Base-by-base conservation (phyloP, 352 stramenopile genomes). In the Phytophthora palmivora region DNA sequence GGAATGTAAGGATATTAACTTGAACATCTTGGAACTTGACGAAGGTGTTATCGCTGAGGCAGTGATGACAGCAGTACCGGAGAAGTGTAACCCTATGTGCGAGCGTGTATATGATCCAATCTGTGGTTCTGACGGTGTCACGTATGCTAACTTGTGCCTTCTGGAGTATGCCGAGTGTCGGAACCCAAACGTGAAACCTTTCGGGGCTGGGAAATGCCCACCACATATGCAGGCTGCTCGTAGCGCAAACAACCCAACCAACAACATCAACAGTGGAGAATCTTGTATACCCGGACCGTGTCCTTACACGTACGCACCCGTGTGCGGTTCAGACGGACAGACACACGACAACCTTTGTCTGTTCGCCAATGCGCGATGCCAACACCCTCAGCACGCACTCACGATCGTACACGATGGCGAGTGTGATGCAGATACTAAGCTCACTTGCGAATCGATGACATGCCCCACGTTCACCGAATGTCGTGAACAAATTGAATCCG, bases 81-180 rank as follows among this genome's bases (percentile, higher is more conserved):
- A 72, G 43, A 81, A 83, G 32, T 88, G 76, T 33, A 87, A 84
- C 28, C 51, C 64, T 7, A 76, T 80, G 58, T 90, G 81, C 15
- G 62, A 72, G 0, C 70, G 64, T 2, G 22, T 72, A 4, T 90
- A 82, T 57, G 59, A 74, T 7, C 74, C 78, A 1, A 60, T 92
- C 16, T 92, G 84, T 26, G 81, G 84, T 16, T 89, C 81, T 0
- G 76, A 92, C 53, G 67, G 67, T 6, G 44, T 83, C 19, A 92
- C 84, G 7, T 92, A 90, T 72, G 68, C 70, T 2, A 92, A 87
- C 41, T 19, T 61, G 41, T 92, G 84, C 44, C 58, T 89, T 10
- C 53, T 92, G 0, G 68, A 82, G 21, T 84, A 77, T 49, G 78
- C 70, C 3, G 48, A 33, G 19, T 91, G 84, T 51, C 46, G 68